Base-by-base conservation (phyloP, 2,329 filamentous ascomycete species). In the Corynespora cassiicola region DNA sequence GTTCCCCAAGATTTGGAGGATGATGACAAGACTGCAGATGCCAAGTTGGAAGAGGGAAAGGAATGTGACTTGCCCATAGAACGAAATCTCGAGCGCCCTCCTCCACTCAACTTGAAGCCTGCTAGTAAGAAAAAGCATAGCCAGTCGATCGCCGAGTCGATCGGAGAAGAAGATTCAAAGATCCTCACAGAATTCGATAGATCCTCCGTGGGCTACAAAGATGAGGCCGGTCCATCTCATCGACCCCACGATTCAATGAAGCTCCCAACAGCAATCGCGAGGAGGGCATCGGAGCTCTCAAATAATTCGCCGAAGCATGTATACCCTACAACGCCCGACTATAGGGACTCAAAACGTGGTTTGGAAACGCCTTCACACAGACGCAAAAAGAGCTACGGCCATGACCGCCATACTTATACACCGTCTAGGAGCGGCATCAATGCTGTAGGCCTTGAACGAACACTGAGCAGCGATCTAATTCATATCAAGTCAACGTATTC, bases 181-280 rank as follows among this genome's bases (percentile, higher is more conserved):
- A 69, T 73, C 18, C 56, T 69, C 9, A 58, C 62, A n/a, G 59
- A 65, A 11, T 59, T 63, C 22, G 66, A 70, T 15, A 63, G 68
- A 12, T 71, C 71, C 7, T 61, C 67, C 16, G 71, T 57, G 58
- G 70, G 69, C 1, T 58, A 60, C 7, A 44, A 49, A 17, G 43
- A 56, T 10, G 58, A 61, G 12, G 58, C 63, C 23, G 52, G 58
- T 23, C 62, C 61, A 2, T 61, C 68, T 20, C 66, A 71, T 42
- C 65, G 58, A 15, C 69, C 70, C 6, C 65, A 69, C 36, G 66
- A 72, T 32, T 73, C 70, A 36, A 74, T 74, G 60, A 71, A 67
- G 11, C 61, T 71, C 10, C 62, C 71, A 5, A 67, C 69, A 11
- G 67, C 71, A 35, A 61, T 73, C 23, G 63, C 67, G 7, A 54